Evolutionary conservation across 805 yeast genomes (phyloP), one percentile per base, ranked within the genome.

Genomic region (Starmerella tilneyi): DNA sequence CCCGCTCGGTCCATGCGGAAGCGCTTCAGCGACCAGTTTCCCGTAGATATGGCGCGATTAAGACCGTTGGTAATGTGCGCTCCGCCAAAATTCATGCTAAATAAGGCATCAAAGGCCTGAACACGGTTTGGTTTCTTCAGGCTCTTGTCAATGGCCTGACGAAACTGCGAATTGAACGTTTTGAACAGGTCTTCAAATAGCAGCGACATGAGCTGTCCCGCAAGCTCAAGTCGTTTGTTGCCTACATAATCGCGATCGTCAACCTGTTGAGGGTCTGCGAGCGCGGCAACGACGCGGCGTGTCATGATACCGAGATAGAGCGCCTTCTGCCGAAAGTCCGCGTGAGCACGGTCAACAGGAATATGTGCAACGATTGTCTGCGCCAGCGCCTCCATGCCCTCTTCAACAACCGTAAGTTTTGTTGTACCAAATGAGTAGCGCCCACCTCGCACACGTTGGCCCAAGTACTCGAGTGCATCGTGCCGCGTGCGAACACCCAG

Each of bases 1-100:
- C 98, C 98, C 0, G 98, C 98, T 50, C 98, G 76, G 67, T 92
- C 98, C 99, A 92, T 92, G 79, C 88, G 89, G 72, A 92, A 92
- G 69, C 99, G 82, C 67, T 92, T 92, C 60, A 92, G 73, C 2
- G 96, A 85, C 99, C 99, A 92, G 63, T 92, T 92, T 56, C 99
- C 99, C 0, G 99, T 92, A 13, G 97, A 88, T 39, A 92, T 92
- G 35, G 99, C 96, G 59, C 97, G 75, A 62, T 86, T 88, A 64
- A 92, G 69, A 24, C 98, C 98, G 60, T 82, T 81, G 12, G 98
- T 85, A 54, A 92, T 88, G 59, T 88, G 86, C 58, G 84, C 84
- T 5, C 95, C 82, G 62, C 89, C 96, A 42, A 86, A 85, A 53
- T 84, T 82, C 60, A 92, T 85, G 46, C 84, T 82, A 49, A 89